These are phyloP conservation scores for Myrica gale DNA, from an alignment of 306 rosid genomes.

Conservation along the genomic window DNA sequence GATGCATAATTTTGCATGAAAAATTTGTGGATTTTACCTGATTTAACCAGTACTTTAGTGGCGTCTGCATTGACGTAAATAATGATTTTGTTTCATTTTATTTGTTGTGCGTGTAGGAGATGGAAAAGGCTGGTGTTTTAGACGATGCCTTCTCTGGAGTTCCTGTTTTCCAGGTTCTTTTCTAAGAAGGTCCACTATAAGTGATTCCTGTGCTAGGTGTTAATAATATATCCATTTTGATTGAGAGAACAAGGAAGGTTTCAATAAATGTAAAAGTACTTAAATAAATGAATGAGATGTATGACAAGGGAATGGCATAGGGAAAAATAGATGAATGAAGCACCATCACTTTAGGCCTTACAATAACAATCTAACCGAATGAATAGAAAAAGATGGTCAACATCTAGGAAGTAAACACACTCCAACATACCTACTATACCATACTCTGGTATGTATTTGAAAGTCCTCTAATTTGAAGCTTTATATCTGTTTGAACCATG, in stretches of 20 bases:
- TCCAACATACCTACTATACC: neutral
- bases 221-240: neutral
- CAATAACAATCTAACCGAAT: neutral
- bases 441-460: neutral
- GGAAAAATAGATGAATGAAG: too few relatives aligned
- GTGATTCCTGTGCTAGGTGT: slow-evolving; percentile 6
- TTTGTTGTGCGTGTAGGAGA: slow-evolving; percentile 50
- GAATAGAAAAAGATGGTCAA: neutral
- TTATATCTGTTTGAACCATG: neutral
- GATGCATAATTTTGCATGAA: neutral
- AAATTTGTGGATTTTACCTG: neutral
- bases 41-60: neutral
- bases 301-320: neutral
- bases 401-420: neutral
- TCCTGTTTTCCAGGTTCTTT: slow-evolving; percentile 90
- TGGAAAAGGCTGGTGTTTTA: slow-evolving; percentile 59
- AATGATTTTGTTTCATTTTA: neutral
- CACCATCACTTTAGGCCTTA: neutral
- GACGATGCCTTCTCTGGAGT: slow-evolving; percentile 68
- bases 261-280: neutral
- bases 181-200: slow-evolving; percentile 25
- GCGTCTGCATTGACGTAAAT: slow-evolving; percentile 3
- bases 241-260: slow-evolving; percentile 2
- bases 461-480: neutral
- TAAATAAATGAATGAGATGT: neutral